Percentiles rank a stretch among this genome's conserved stretches.
Conservation (phyloP, 2,329 filamentous ascomycete species). For the Phyllosticta citrichinensis region DNA sequence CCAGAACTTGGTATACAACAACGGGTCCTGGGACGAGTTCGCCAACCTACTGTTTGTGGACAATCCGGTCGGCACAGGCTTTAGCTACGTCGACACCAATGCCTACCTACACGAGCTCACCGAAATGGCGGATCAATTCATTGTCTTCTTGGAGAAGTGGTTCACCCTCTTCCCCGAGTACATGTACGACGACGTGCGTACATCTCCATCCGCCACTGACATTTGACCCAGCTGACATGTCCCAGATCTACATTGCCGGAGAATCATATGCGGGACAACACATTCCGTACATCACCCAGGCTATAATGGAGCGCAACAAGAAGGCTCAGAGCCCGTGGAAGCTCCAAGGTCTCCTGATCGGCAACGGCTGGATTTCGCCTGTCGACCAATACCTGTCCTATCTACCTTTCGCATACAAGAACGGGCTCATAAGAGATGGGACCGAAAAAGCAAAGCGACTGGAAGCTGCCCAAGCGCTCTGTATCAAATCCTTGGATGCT, state of each 20-base stretch:
- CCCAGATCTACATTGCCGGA: conserved; percentile 81
- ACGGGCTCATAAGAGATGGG: conserved; percentile 59
- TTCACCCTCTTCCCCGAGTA: conserved; percentile 88
- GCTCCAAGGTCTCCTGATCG: conserved; percentile 77
- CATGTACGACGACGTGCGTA: conserved; percentile 76
- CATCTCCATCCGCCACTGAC: conserved; percentile 1
- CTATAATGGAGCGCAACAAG: conserved; percentile 80
- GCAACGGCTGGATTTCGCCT: conserved; percentile 95
- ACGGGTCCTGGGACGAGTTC: conserved; percentile 98
- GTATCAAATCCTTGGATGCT: conserved; percentile 51
- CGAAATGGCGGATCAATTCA: conserved; percentile 81
- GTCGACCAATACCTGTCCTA: conserved; percentile 84
- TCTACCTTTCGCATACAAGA: conserved; percentile 68
- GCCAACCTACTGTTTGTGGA: conserved; percentile 95
- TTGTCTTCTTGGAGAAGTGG: conserved; percentile 84
- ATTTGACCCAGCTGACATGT: conserved; percentile 10
- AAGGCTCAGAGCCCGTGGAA: conserved; percentile 54
- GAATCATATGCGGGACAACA: conserved; percentile 96
- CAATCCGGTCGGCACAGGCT: conserved; percentile 92
- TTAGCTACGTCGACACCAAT: conserved; percentile 88
- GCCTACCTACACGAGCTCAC: conserved; percentile 76
- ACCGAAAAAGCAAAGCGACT: conserved; percentile 55
- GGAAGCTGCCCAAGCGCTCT: conserved; percentile 59
- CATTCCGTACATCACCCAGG: conserved; percentile 92
- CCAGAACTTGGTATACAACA: conserved; percentile 63